Base-by-base conservation (phyloP, 2,329 filamentous ascomycete genomes). In the Myrmaecium sp. region DNA sequence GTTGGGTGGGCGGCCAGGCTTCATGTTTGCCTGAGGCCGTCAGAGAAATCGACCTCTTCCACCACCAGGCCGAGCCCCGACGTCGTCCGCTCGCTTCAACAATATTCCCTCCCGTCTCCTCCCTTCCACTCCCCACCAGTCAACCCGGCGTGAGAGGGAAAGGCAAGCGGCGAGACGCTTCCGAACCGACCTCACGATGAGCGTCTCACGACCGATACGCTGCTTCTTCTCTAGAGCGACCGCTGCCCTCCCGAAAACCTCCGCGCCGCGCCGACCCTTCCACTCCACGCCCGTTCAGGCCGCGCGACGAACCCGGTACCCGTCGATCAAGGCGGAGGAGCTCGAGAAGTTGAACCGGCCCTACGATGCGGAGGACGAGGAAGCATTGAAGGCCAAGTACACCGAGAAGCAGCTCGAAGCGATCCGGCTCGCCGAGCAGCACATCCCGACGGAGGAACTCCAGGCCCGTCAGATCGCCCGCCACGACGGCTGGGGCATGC, bases 361-460 rank as follows among this genome's bases (percentile, higher is more conserved):
- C 9, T 89, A 83, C 56, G 71, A 69, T 9, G 54, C 63, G 21
- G 63, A 72, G 36, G 74, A 89, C 45, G 66, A 69, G 43, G 61
- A 63, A 32, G 43, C 54, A 12, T 62, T 93, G 31, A 53, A 54
- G 31, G 55, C 69, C 43, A 67, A 66, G 40, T 95, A 93, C 60
- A 79, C 81, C 0, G 64, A 74, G 10, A 70, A 76, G 47, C 86
- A 95, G 57, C 62, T 91, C 39, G 71, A 69, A 30, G 81, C 83
- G 30, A 71, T 95, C 46, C 64, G 78, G 54, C 77, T 78, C 25
- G 83, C 76, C 41, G 84, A 94, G 54, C 58, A 66, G 33, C 70
- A 77, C 37, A 73, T 94, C 47, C 65, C 77, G 44, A 58, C 74
- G 6, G 61, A 71, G 37, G 81, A 95, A 51, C 48, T 94, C 46